Evolutionary conservation across 805 yeast genomes (phyloP).

Genomic region (Kockiozyma suomiensis): DNA sequence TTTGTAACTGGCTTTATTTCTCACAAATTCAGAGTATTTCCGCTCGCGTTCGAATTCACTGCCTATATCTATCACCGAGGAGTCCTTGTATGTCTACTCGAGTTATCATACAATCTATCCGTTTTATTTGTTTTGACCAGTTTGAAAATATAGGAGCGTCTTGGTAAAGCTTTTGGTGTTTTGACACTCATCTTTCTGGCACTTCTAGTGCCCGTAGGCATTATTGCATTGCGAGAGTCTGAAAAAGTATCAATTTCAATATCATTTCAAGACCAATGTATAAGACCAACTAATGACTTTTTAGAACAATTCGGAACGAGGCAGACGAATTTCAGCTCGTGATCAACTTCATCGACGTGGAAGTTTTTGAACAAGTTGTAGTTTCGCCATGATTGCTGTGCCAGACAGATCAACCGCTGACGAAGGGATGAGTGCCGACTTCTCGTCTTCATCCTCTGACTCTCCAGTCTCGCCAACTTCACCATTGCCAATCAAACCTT

Average conservation of each 20-base stretch:
- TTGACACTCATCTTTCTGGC: conserved; percentile 22
- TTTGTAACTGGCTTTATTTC: conserved; percentile 28
- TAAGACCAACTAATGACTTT: neutral
- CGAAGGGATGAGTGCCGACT: neutral
- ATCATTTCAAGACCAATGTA: neutral
- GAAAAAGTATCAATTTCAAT: conserved; percentile 5
- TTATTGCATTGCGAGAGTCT: conserved; percentile 28
- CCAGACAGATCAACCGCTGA: neutral
- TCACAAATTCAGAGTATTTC: conserved; percentile 22
- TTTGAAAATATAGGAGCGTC: conserved; percentile 10
- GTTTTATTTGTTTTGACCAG: neutral
- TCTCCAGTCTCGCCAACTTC: neutral
- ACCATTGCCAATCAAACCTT: neutral
- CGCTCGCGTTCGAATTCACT: neutral
- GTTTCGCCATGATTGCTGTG: too few relatives aligned
- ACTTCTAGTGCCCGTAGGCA: conserved; percentile 21
- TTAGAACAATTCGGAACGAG: conserved; percentile 1
- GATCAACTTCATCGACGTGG: conserved; percentile 39
- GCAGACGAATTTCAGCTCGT: conserved; percentile 33
- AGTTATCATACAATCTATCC: too few relatives aligned
- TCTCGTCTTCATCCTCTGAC: neutral
- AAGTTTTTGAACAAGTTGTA: conserved; percentile 29
- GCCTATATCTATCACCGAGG: conserved; percentile 17
- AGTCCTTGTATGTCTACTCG: conserved; percentile 11
- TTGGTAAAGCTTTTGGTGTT: conserved; percentile 19